Evolutionary conservation across 179 eudicot species (phyloP).

Genomic region (Pouteria campechiana): DNA sequence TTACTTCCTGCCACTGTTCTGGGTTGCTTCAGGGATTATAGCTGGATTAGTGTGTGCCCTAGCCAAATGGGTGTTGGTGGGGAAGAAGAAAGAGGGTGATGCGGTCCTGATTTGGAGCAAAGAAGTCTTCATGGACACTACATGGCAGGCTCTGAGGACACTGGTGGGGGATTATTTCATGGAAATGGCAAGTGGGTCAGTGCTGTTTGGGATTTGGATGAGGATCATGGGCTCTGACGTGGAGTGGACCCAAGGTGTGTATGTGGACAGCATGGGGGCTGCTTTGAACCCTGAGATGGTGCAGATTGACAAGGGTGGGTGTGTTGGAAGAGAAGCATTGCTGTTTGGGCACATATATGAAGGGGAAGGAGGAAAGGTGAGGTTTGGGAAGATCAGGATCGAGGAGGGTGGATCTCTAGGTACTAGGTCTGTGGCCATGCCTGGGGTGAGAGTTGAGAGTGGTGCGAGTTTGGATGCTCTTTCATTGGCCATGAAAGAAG

Average conservation of each 20-base stretch:
- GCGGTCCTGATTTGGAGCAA: conserved; percentile 20
- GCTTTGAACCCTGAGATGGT: conserved; percentile 37
- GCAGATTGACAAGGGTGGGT: conserved; percentile 23
- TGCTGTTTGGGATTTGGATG: conserved; percentile 27
- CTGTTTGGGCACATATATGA: conserved; percentile 40
- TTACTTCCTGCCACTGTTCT: conserved; percentile 24
- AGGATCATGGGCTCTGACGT: conserved; percentile 34
- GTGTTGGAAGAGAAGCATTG: conserved; percentile 29
- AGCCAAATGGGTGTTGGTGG: conserved; percentile 30
- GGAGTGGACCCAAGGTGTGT: conserved; percentile 17
- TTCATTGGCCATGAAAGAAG: conserved; percentile 34
- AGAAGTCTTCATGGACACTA: conserved; percentile 32
- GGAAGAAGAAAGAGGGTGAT: conserved; percentile 26
- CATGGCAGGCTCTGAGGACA: conserved; percentile 43
- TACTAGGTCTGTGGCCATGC: conserved; percentile 38
- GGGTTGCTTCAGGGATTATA: conserved; percentile 22
- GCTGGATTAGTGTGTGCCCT: conserved; percentile 20
- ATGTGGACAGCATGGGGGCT: conserved; percentile 35
- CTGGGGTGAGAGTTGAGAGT: conserved; percentile 25
- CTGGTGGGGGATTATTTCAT: conserved; percentile 32
- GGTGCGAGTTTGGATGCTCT: conserved; percentile 28
- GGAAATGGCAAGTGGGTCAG: conserved; percentile 30
- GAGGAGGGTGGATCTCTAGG: conserved; percentile 38
- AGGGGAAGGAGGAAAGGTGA: conserved; percentile 42
- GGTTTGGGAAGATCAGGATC: conserved; percentile 27